Conservation (phyloP, 805 yeast genomes). For the Candida vartiovaarae region DNA sequence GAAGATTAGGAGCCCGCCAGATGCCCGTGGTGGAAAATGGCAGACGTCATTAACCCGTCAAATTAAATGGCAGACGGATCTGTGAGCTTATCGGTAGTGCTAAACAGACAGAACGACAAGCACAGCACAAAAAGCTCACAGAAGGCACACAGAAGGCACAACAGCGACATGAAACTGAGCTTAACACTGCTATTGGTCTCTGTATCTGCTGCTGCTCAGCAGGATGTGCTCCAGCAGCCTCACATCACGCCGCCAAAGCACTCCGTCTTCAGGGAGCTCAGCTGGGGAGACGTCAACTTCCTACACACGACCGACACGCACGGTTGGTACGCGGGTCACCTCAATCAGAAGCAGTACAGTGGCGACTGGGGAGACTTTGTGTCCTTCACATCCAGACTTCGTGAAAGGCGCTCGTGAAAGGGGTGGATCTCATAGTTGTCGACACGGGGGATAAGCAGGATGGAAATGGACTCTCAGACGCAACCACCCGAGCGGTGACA, state of each 20-base stretch:
- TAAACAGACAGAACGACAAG: too few species aligned
- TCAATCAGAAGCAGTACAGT: constrained; percentile 65
- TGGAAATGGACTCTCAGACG: constrained; percentile 87
- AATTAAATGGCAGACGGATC: too few species aligned
- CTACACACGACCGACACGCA: constrained; percentile 96
- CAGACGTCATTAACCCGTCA: too few species aligned
- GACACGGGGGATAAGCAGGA: constrained; percentile 95
- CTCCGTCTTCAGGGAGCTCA: constrained; percentile 43
- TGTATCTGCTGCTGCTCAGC: neutral
- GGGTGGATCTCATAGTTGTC: constrained; percentile 61
- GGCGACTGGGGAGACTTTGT: constrained; percentile 93
- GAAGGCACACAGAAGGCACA: too few species aligned
- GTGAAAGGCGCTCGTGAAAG: constrained; percentile 34
- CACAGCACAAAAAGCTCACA: too few species aligned
- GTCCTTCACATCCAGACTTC: constrained; percentile 54
- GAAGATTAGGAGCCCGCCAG: too few species aligned
- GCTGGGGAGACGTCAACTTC: constrained; percentile 72
- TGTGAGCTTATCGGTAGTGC: too few species aligned
- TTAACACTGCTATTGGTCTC: neutral
- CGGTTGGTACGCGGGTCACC: constrained; percentile 93
- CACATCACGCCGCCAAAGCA: constrained; percentile 24
- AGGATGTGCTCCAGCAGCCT: constrained; percentile 20
- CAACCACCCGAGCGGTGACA: constrained; percentile 66
- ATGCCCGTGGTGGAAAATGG: too few species aligned
- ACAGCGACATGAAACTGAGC: too few species aligned